Evolutionary conservation across 352 stramenopile species (phyloP).

Genomic region (Pythium myriotylum): DNA sequence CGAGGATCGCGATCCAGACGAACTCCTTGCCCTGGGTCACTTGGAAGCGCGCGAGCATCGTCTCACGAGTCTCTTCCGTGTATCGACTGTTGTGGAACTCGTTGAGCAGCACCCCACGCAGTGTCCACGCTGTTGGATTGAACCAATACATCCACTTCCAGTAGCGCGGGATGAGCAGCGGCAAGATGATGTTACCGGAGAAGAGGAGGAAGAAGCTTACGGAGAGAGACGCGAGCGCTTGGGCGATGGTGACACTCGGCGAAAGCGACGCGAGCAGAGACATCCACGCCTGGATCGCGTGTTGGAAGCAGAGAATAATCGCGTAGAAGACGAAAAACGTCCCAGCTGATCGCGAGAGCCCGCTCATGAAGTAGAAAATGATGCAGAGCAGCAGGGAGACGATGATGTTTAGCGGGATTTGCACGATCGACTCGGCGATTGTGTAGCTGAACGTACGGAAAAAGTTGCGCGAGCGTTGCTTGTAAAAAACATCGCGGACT

Average conservation of each 20-base stretch:
- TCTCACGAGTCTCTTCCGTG: neutral
- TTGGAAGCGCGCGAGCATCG: slow-evolving; percentile 25
- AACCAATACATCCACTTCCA: slow-evolving; percentile 82
- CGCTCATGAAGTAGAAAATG: slow-evolving; percentile 59
- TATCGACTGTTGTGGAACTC: slow-evolving; percentile 43
- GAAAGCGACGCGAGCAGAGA: slow-evolving; percentile 52
- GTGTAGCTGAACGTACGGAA: slow-evolving; percentile 82
- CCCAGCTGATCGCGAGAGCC: slow-evolving; percentile 48
- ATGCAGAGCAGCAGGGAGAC: slow-evolving; percentile 76
- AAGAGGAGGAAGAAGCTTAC: slow-evolving; percentile 67
- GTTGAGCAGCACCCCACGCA: slow-evolving; percentile 51
- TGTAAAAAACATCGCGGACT: slow-evolving; percentile 77
- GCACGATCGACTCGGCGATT: slow-evolving; percentile 56
- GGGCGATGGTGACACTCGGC: slow-evolving; percentile 47
- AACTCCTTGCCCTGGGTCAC: slow-evolving; percentile 33
- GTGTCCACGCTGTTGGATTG: slow-evolving; percentile 50
- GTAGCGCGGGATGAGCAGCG: slow-evolving; percentile 59
- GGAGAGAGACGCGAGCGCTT: slow-evolving; percentile 43
- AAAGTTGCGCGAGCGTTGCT: slow-evolving; percentile 87
- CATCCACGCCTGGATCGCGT: slow-evolving; percentile 62
- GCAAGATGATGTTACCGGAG: slow-evolving; percentile 72
- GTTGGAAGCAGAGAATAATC: slow-evolving; percentile 74
- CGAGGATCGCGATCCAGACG: slow-evolving; percentile 35
- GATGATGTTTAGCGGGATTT: slow-evolving; percentile 34
- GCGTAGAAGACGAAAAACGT: slow-evolving; percentile 78